Base-by-base conservation (phyloP, 352 stramenopile genomes). In the Thraustochytrium sp. region DNA sequence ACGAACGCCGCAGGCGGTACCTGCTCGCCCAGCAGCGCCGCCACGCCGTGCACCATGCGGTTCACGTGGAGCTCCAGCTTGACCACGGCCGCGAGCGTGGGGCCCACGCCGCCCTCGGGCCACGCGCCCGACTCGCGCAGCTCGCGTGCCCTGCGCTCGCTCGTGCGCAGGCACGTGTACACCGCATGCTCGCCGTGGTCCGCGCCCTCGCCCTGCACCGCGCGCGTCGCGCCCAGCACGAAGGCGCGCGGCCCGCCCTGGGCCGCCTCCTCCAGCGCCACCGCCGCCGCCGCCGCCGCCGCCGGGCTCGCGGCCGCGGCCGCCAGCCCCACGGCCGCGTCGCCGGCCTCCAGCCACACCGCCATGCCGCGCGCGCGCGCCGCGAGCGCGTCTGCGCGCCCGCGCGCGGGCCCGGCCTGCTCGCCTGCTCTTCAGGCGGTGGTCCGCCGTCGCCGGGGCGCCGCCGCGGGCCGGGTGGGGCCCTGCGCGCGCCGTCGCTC, bases 161-260 rank as follows among this genome's bases (percentile, higher is more conserved):
- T 72, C 36, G 59, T 72, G 16, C 59, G 59, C 59, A 72, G 42
- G 40, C 59, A 72, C 0, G 59, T 72, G 59, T 72, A 72, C 13
- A 72, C 59, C 9, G 26, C 59, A 29, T 72, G 59, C 0, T 5
- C 16, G 59, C 59, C n/a, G n/a, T 46, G 36, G 26, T 46, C 26
- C 21, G 11, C 26, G 8, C 34, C 34, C 26, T 29, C 59, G 2
- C 9, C n/a, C n/a, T n/a, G n/a, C 0, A 72, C 36, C 1, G 13
- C 13, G 36, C 31, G 16, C 46, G 34, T 16, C 11, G n/a, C 36
- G 11, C 34, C 36, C 1, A 72, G 59, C 59, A 72, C 40, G 1
- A 72, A 72, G 59, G 34, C 59, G 9, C 51, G 21, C 21, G 51
- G 16, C 0, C 51, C 51, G 11, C 23, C 11, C 51, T 31, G 51